These are phyloP conservation scores for Scedosporium minutisporum DNA, from an alignment of 2,329 filamentous ascomycete genomes.

Conservation along the genomic window DNA sequence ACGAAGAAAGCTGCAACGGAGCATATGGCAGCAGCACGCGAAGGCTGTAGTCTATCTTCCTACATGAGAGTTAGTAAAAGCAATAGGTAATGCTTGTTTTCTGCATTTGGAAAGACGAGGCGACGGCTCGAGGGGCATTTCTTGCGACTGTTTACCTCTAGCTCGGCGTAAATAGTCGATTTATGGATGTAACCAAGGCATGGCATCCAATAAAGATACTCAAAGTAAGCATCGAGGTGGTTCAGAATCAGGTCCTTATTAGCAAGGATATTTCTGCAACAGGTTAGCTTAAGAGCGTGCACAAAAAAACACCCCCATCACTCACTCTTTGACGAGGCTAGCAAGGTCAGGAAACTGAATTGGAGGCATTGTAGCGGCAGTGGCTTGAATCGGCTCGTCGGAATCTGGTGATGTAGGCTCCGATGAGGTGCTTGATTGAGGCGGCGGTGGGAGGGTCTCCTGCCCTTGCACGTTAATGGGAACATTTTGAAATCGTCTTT, in stretches of 20 bases:
- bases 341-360: conserved; percentile 6
- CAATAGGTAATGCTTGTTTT: background rate
- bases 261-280: conserved; percentile 16
- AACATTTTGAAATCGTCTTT: conserved; percentile 26
- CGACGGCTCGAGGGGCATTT: background rate
- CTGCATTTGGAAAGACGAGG: too few relatives aligned
- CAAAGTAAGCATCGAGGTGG: conserved; percentile 29
- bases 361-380: background rate
- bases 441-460: background rate
- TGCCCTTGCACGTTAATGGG: conserved; percentile 12
- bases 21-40: conserved; percentile 25
- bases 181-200: conserved; percentile 29
- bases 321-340: conserved; percentile 10
- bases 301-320: background rate
- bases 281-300: background rate
- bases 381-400: background rate
- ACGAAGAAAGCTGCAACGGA: conserved; percentile 27
- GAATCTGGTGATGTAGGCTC: conserved; percentile 4
- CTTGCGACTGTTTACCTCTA: conserved; percentile 18
- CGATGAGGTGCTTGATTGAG: conserved; percentile 1
- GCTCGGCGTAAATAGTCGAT: conserved; percentile 21
- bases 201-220: conserved; percentile 26
- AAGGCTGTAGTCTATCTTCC: background rate
- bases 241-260: conserved; percentile 24
- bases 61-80: background rate